These are phyloP conservation scores for Eucommia ulmoides DNA, from an alignment of 257 asterid species.

Conservation along the genomic window DNA sequence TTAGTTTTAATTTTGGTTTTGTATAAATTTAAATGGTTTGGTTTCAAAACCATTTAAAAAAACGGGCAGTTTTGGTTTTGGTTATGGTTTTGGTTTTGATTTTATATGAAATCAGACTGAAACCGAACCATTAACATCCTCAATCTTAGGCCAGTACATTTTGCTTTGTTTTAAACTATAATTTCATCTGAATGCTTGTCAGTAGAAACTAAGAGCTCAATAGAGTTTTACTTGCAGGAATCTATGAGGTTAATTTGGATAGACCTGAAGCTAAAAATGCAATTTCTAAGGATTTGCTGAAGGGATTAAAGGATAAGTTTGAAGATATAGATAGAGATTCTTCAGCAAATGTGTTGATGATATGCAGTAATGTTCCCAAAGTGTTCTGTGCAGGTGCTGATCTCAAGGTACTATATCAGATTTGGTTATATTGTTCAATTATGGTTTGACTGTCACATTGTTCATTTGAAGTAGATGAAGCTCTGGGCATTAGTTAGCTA, in stretches of 20 bases:
- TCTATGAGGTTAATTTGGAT: slow-evolving; percentile 71
- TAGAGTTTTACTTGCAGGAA: slow-evolving; percentile 33
- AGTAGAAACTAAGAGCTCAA: background rate
- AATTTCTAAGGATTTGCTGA: slow-evolving; percentile 71
- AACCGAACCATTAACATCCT: background rate
- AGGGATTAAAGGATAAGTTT: slow-evolving; percentile 49
- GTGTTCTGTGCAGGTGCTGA: slow-evolving; percentile 97
- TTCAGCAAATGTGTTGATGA: slow-evolving; percentile 56
- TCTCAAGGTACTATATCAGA: slow-evolving; percentile 54
- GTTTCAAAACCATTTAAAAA: no score
- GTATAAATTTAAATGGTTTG: no score
- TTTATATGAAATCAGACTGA: background rate
- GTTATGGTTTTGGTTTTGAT: background rate
- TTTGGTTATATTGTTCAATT: no score
- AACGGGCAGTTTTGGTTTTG: no score
- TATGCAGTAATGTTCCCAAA: slow-evolving; percentile 68
- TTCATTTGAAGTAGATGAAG: no score
- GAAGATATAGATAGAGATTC: slow-evolving; percentile 45
- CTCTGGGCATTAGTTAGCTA: no score
- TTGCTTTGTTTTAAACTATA: background rate
- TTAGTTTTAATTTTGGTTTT: no score
- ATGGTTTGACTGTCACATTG: no score
- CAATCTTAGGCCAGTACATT: background rate
- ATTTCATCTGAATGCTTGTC: background rate
- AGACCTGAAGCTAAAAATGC: slow-evolving; percentile 76